Conservation (phyloP, 495 filamentous ascomycete species). For the Daldinia bambusicola region DNA sequence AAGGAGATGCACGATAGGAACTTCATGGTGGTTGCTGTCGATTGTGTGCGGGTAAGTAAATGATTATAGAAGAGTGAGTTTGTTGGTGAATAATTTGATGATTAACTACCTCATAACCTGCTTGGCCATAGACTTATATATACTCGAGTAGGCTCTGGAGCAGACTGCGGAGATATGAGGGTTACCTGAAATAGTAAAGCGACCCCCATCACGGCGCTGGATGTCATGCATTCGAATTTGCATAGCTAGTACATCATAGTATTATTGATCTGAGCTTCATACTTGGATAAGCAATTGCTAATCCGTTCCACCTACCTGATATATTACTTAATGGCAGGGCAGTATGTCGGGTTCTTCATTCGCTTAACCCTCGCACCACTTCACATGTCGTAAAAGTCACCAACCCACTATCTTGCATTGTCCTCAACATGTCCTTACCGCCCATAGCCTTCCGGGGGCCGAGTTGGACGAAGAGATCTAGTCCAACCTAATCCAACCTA, state of each 20-base stretch:
- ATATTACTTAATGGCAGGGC: background rate
- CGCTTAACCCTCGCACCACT: background rate
- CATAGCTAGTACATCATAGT: background rate
- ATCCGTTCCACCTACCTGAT: conserved; percentile 14
- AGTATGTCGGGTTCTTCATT: background rate
- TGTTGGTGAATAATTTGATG: background rate
- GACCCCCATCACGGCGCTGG: background rate
- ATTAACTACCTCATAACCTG: background rate
- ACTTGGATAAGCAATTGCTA: conserved; percentile 32
- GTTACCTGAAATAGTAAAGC: conserved; percentile 8
- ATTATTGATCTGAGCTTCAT: background rate
- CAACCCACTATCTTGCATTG: background rate
- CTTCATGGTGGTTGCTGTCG: conserved; percentile 24
- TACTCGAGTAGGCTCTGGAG: background rate
- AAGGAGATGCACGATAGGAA: conserved; percentile 17
- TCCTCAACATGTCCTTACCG: background rate
- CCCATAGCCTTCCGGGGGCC: background rate
- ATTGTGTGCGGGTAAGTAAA: background rate
- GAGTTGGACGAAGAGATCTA: background rate
- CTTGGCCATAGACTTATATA: background rate
- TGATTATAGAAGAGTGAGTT: background rate
- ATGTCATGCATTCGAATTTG: conserved; percentile 7
- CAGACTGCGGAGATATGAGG: background rate
- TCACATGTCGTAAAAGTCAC: background rate
- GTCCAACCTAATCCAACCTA: background rate